These are phyloP conservation scores for Coemansia pectinata DNA, from an alignment of 192 early-diverging fungal genomes.

Conservation along the genomic window DNA sequence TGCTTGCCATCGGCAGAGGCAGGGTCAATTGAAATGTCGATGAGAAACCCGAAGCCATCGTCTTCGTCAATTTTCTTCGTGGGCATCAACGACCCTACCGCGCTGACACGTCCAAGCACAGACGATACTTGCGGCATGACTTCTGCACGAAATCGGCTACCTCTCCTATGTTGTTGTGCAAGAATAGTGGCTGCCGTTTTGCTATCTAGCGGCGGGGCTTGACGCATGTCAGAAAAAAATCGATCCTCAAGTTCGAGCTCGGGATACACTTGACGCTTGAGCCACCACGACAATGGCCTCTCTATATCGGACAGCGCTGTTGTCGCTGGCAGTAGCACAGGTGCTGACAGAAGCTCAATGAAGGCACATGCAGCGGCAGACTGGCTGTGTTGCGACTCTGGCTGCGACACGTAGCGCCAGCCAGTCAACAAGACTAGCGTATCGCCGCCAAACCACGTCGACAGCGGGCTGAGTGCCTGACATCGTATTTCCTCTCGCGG, in stretches of 20 bases:
- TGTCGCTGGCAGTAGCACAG: slow-evolving; percentile 15
- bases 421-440: slow-evolving; percentile 24
- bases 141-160: background rate
- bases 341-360: slow-evolving; percentile 29
- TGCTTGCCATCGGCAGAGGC: background rate
- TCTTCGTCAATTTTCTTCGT: background rate
- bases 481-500: slow-evolving; percentile 20
- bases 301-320: slow-evolving; percentile 3
- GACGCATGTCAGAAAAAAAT: slow-evolving; percentile 13
- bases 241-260: slow-evolving; percentile 16
- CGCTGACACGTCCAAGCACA: slow-evolving; percentile 17
- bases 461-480: slow-evolving; percentile 8
- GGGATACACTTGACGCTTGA: slow-evolving; percentile 19
- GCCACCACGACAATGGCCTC: slow-evolving; percentile 35
- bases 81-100: slow-evolving; percentile 15
- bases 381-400: slow-evolving; percentile 2
- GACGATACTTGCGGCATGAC: background rate
- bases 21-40: slow-evolving; percentile 14
- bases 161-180: background rate
- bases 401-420: slow-evolving; percentile 37
- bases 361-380: slow-evolving; percentile 14
- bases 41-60: slow-evolving; percentile 12
- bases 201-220: background rate
- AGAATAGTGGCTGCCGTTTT: slow-evolving; percentile 14
- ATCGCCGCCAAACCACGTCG: slow-evolving; percentile 22